Percentiles rank a stretch among this genome's conserved stretches.
Evolutionary conservation across 1,139 yeast genomes (phyloP).

Genomic region (Yamadazyma taylorii): DNA sequence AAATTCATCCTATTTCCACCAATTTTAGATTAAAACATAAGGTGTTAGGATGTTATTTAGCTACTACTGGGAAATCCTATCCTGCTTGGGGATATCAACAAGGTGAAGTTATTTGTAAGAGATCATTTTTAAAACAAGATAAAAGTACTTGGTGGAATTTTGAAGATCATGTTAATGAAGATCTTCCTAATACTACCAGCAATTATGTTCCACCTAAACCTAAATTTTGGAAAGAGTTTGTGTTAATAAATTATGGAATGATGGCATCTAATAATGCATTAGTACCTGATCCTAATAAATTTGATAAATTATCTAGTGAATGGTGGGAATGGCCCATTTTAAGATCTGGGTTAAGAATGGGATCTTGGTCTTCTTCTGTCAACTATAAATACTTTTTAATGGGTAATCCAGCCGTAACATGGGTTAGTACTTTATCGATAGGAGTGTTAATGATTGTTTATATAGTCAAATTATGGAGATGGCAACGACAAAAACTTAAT

Average conservation of each 20-base stretch:
- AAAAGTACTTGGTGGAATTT: constrained; percentile 82
- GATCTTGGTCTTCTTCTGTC: constrained; percentile 55
- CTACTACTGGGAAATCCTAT: constrained; percentile 68
- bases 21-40: constrained; percentile 64
- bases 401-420: constrained; percentile 67
- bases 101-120: constrained; percentile 74
- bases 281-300: constrained; percentile 69
- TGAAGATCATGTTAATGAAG: constrained; percentile 60
- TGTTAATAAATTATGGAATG: constrained; percentile 73
- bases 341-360: constrained; percentile 65
- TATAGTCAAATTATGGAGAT: constrained; percentile 21
- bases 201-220: constrained; percentile 65
- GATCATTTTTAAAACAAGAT: constrained; percentile 49
- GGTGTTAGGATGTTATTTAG: constrained; percentile 67
- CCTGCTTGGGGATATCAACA: constrained; percentile 85
- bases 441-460: constrained; percentile 21
- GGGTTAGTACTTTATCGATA: constrained; percentile 48
- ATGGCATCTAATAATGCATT: constrained; percentile 72
- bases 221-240: constrained; percentile 67
- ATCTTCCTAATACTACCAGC: constrained; percentile 35
- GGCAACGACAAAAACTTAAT: constrained; percentile 35
- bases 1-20: constrained; percentile 68
- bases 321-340: constrained; percentile 87
- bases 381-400: constrained; percentile 55
- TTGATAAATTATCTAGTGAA: constrained; percentile 60